Evolutionary conservation across 345 rosid species (phyloP).

Genomic region (Geranium rotundifolium): DNA sequence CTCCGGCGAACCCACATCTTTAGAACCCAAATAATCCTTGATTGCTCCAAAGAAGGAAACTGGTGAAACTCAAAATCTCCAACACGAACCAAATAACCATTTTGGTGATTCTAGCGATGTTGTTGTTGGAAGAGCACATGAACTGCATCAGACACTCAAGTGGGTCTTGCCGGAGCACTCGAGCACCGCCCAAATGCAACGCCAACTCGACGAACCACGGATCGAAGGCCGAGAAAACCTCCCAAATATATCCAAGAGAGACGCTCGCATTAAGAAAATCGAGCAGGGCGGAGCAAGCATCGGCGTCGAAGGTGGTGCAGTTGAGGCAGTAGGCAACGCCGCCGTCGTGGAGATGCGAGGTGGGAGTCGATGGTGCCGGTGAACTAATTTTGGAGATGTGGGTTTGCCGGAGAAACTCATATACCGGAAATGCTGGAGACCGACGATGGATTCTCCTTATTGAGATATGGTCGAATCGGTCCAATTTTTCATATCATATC

Average conservation of each 20-base stretch:
- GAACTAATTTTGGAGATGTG: conserved; percentile 21
- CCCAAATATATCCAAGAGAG: conserved; percentile 46
- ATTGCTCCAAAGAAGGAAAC: conserved; percentile 67
- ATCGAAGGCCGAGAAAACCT: conserved; percentile 54
- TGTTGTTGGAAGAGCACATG: conserved; percentile 84
- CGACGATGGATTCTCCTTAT: too few species aligned
- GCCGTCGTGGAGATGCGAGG: conserved; percentile 41
- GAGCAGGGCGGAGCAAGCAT: conserved; percentile 50
- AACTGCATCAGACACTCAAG: conserved; percentile 84
- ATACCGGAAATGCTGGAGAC: too few species aligned
- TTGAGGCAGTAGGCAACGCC: conserved; percentile 45
- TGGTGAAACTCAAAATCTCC: conserved; percentile 68
- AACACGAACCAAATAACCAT: conserved; percentile 69
- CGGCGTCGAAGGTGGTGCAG: conserved; percentile 25
- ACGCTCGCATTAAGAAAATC: conserved; percentile 61
- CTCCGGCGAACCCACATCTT: too few species aligned
- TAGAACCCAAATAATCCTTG: too few species aligned
- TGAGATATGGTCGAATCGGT: too few species aligned
- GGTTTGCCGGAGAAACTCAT: too few species aligned
- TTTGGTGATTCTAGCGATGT: conserved; percentile 74
- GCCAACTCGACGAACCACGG: conserved; percentile 59
- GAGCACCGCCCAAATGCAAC: conserved; percentile 50
- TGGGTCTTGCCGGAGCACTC: conserved; percentile 90
- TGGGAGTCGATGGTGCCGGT: conserved; percentile 75
- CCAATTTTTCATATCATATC: too few species aligned